phyloP scores from a whole-genome alignment of 331 rosid species.

The Dryas integrifolia region DNA sequence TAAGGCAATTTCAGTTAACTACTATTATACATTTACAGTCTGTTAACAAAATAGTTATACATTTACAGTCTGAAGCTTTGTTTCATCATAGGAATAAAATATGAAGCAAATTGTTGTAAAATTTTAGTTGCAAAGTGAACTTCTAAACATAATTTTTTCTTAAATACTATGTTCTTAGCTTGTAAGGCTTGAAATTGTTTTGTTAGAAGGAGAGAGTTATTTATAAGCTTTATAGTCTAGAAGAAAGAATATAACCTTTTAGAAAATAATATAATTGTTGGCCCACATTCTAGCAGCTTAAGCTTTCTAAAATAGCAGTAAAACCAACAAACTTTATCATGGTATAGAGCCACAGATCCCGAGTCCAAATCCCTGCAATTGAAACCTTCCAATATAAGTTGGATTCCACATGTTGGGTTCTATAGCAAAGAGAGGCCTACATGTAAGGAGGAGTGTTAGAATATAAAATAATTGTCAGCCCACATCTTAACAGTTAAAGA shows the following conservation, averaged over 20 bases:
- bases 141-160: not conserved
- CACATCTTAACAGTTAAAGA: not conserved
- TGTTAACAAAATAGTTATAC: not conserved
- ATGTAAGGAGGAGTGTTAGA: not conserved
- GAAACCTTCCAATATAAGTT: not conserved
- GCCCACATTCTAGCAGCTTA: not conserved
- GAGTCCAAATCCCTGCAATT: not conserved
- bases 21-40: conserved; percentile 1
- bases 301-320: not conserved
- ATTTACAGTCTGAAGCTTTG: conserved; percentile 18
- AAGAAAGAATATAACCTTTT: not conserved
- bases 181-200: conserved; percentile 1
- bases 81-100: conserved; percentile 6
- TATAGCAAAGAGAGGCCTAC: not conserved
- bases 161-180: not conserved
- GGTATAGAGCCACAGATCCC: not conserved
- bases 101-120: not conserved
- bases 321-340: not conserved
- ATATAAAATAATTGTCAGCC: not conserved
- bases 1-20: not conserved
- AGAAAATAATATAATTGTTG: not conserved
- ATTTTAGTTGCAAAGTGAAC: not conserved
- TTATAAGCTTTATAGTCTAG: not conserved
- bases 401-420: not conserved
- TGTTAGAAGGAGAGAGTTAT: not conserved